Base-by-base conservation (phyloP, 176 grass and related monocot species). In the Hordeum vulgare region DNA sequence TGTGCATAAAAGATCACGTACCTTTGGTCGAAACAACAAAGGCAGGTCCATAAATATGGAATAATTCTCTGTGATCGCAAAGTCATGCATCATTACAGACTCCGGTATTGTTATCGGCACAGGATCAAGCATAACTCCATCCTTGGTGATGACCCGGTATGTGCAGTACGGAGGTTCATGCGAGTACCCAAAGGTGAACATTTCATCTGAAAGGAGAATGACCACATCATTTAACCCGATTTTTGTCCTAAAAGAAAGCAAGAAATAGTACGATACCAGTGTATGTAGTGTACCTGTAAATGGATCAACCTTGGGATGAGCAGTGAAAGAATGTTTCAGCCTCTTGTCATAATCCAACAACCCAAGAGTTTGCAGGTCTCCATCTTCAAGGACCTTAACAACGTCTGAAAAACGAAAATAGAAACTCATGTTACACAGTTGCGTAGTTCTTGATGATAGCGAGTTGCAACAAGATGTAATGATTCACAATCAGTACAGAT, bases 11-110 rank as follows among this genome's bases (percentile, higher is more conserved):
- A n/a, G 31, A 70, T 60, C 41, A 25, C 63, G 1, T 79, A 98
- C 95, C 95, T 98, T 98, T 64, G 95, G 95, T 67, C 58, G 80
- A 74, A 98, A 93, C 70, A 91, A 88, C 82, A 98, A 84, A 84
- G 95, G 95, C 31, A 98, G 89, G 73, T 98, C 95, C 95, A 98
- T 98, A 72, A 98, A 98, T 83, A 98, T 93, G 27, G 92, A 86
- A 77, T 95, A 98, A 66, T 98, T 93, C 73, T 98, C 92, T 39
- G 95, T 95, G 82, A 98, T 98, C 31, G 92, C 95, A 91, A 98
- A 98, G 80, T 98, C 95, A 85, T 98, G 95, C 95, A 98, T 98
- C 95, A 98, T 98, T 80, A 98, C 86, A 84, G 95, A 84, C 42
- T 86, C 95, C 6, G 95, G 84, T 88, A 98, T 98, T 86, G 92